Evolutionary conservation across 2,329 filamentous ascomycete species (phyloP), one percentile per base, ranked within the genome.

Genomic region (Aureobasidium sp.): DNA sequence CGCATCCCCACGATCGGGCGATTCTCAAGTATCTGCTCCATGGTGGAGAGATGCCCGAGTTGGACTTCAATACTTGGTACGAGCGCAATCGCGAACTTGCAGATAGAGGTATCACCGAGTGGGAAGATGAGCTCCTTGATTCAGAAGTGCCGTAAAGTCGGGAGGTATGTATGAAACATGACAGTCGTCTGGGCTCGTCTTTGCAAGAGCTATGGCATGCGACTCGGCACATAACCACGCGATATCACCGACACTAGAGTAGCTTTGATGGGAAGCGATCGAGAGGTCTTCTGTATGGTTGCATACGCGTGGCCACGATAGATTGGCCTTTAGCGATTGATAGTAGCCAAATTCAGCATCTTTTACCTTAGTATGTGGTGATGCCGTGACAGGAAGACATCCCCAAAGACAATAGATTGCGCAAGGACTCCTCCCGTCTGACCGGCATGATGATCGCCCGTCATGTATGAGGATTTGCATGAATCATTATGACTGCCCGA

Each of bases 41-140:
- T 11, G 55, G 55, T 31, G 55, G 55, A n/a, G 55, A 59, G 42
- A 47, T 47, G 55, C 55, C 55, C 5, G 55, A 48, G 20, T 17
- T 59, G 20, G 55, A 59, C 22, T 59, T 59, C 44, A 59, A 59
- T 15, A 27, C 20, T 37, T 59, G 55, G 55, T 47, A 47, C 7
- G 55, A 59, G 42, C 55, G 55, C 4, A 57, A 57, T 29, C 53
- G 53, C 7, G 53, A 45, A 6, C 22, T 57, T 27, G 53, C 53
- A 9, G 53, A 57, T 12, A 25, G 41, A 45, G 53, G 41, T 4
- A 57, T 57, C 11, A 45, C 25, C 5, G 53, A 44, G 36, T 44
- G 41, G 41, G 53, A 57, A 36, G 53, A 45, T 5, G 53, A 57
- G 53, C 41, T 45, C n/a, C 53, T 57, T 41, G 53, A 57, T 15